Conservation (phyloP, 2,329 filamentous ascomycete species). For the Trichoderma asperellum region DNA sequence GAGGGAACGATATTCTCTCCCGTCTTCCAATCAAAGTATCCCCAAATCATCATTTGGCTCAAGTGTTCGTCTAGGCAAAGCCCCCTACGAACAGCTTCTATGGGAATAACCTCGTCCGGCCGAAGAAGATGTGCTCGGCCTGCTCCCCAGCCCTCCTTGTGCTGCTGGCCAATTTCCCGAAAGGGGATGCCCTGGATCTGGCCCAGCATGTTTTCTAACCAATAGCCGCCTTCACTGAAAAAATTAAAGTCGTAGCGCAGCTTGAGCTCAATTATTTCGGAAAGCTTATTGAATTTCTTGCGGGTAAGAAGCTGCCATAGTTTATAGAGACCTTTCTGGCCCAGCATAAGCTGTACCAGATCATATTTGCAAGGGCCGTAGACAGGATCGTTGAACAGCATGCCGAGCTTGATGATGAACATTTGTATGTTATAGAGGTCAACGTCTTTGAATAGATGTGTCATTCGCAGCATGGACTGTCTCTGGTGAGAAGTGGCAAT, state of each 20-base stretch:
- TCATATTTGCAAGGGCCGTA: slow-evolving; percentile 54
- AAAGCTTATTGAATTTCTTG: slow-evolving; percentile 51
- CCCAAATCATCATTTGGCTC: slow-evolving; percentile 64
- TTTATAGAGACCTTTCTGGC: slow-evolving; percentile 58
- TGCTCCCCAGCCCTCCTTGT: slow-evolving; percentile 61
- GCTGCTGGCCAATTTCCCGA: slow-evolving; percentile 55
- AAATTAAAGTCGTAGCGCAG: slow-evolving; percentile 60
- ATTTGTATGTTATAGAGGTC: slow-evolving; percentile 66
- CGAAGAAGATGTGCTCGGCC: slow-evolving; percentile 53
- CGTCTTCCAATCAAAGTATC: slow-evolving; percentile 59
- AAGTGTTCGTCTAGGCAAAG: slow-evolving; percentile 59
- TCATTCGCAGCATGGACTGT: slow-evolving; percentile 54
- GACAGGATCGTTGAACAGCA: slow-evolving; percentile 68
- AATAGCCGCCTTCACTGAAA: slow-evolving; percentile 37
- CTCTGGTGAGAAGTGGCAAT: slow-evolving; percentile 61
- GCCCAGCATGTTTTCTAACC: slow-evolving; percentile 31
- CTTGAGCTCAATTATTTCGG: slow-evolving; percentile 61
- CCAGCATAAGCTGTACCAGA: slow-evolving; percentile 62
- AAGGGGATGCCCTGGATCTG: slow-evolving; percentile 56
- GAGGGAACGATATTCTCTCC: slow-evolving; percentile 56
- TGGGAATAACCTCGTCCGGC: slow-evolving; percentile 62
- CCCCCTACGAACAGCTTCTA: slow-evolving; percentile 57
- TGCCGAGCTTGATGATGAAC: slow-evolving; percentile 73
- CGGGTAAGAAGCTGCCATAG: slow-evolving; percentile 65
- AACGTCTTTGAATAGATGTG: slow-evolving; percentile 57